Evolutionary conservation across 306 rosid genomes (phyloP).

Genomic region (Vigna nakashimae): DNA sequence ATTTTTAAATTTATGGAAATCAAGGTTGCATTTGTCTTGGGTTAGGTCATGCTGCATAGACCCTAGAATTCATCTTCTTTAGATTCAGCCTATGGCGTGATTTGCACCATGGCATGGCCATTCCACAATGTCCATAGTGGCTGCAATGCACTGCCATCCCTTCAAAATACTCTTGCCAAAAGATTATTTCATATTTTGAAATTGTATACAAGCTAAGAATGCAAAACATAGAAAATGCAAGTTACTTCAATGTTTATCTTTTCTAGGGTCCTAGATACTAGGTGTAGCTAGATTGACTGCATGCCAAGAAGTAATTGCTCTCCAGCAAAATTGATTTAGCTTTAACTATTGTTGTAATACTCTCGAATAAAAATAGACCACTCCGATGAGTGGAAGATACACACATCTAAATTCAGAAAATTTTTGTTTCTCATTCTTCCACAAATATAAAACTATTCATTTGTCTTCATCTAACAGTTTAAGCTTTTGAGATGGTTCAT

Average conservation of each 20-base stretch:
- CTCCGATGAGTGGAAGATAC: not conserved
- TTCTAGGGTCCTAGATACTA: not conserved
- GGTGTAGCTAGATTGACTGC: not conserved
- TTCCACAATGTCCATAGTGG: no score
- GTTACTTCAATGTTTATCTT: not conserved
- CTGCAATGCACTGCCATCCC: no score
- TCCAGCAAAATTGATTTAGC: not conserved
- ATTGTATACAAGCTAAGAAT: no score
- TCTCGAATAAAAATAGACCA: not conserved
- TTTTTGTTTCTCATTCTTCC: not conserved
- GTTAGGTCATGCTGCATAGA: no score
- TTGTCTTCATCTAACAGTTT: not conserved
- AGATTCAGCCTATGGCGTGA: no score
- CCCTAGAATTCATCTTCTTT: no score
- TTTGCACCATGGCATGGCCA: no score
- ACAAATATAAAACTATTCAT: not conserved
- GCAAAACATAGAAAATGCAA: not conserved
- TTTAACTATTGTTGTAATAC: not conserved
- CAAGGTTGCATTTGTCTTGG: no score
- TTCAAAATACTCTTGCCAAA: no score
- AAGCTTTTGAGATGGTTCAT: slow-evolving; percentile 2
- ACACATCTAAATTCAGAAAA: not conserved
- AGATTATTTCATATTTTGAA: no score
- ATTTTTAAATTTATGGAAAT: no score
- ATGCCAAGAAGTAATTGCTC: not conserved